Evolutionary conservation across 2,329 filamentous ascomycete species (phyloP).

Genomic region (Pseudocercospora cruenta): DNA sequence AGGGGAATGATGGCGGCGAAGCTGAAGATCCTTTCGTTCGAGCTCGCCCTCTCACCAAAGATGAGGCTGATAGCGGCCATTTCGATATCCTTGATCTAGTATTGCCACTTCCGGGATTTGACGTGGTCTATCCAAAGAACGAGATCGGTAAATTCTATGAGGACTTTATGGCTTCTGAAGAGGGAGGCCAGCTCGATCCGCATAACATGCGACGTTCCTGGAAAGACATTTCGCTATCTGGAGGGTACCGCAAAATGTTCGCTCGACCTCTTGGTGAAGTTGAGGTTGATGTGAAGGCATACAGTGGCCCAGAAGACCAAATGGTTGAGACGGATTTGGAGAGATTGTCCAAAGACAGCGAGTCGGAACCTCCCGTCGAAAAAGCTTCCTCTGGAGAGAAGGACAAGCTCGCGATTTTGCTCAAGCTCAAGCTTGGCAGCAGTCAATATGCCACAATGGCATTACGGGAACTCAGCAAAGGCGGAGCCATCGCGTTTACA

Average conservation of each 20-base stretch:
- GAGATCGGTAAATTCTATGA: conserved; percentile 81
- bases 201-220: conserved; percentile 83
- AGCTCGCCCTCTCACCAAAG: conserved; percentile 72
- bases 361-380: conserved; percentile 28
- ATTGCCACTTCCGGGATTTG: conserved; percentile 87
- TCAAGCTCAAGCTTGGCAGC: conserved; percentile 75
- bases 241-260: conserved; percentile 84
- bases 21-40: conserved; percentile 64
- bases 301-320: conserved; percentile 74
- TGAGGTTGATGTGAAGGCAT: conserved; percentile 71
- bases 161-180: conserved; percentile 79
- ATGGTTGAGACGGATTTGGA: conserved; percentile 88
- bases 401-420: conserved; percentile 66
- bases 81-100: conserved; percentile 88
- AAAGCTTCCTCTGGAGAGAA: conserved; percentile 18
- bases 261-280: conserved; percentile 63
- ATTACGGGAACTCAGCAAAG: conserved; percentile 75
- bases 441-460: conserved; percentile 88
- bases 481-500: conserved; percentile 64
- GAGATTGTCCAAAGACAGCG: conserved; percentile 48
- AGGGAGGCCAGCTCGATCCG: conserved; percentile 79
- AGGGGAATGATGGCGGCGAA: conserved; percentile 47
- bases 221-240: conserved; percentile 85
- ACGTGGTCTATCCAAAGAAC: conserved; percentile 84
- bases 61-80: conserved; percentile 75